Base-by-base conservation (phyloP, 1,284 basidiomycete genomes). In the Cystobasidium sp. region DNA sequence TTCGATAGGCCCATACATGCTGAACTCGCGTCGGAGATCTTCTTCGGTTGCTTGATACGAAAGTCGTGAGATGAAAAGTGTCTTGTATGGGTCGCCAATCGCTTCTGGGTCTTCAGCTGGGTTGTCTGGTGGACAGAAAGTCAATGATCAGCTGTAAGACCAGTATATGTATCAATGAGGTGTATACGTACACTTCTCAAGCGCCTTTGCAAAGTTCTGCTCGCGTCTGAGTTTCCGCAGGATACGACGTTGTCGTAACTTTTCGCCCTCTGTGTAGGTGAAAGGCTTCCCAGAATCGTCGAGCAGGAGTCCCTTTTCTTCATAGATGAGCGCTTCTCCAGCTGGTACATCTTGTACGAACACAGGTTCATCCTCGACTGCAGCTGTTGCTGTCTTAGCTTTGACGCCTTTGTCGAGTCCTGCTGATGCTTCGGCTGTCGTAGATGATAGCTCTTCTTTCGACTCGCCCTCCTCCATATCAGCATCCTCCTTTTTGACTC, bases 41-140 rank as follows among this genome's bases (percentile, higher is more conserved):
- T 85, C 89, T 81, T 99, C 96, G 0, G 92, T 94, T 0, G 92
- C 91, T 77, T 86, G 88, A 85, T 95, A 95, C 76, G 93, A 90
- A 91, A 99, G 84, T 76, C 95, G 89, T 37, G 94, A 91, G 76
- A 99, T 93, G 83, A 99, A 99, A 10, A 99, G 86, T 0, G 97
- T 99, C 83, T 98, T 98, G 85, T 98, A 99, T 4, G 97, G 96
- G 81, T 99, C 97, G 0, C 97, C 95, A 43, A 90, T 86, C n/a
- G 94, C 95, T 81, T 97, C 88, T n/a, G 90, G 76, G 80, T 99
- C 95, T 61, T 94, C 90, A 46, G 90, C 86, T 10, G 96, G 96
- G 81, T 94, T 92, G 84, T 95, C 94, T 94, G 81, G 62, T 14
- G 6, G 55, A 37, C 22, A 16, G 22, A 55, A 12, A 24, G 22